These are phyloP conservation scores for Trametopsis cervina DNA, from an alignment of 768 basidiomycete species.

Conservation along the genomic window DNA sequence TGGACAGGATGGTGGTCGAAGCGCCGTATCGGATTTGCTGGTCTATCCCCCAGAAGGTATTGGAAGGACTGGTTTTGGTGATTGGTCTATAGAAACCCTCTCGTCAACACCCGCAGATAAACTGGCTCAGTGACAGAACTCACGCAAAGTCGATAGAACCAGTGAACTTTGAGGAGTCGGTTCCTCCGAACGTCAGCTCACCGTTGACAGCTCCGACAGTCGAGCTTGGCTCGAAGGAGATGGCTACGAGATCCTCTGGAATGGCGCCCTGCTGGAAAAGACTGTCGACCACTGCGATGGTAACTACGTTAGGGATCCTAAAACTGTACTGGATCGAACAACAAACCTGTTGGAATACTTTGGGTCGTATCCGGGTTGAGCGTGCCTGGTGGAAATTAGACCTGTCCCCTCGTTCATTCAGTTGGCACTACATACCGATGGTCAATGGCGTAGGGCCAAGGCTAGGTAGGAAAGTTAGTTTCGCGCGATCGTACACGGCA, in stretches of 20 bases:
- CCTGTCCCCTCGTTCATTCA: conserved; percentile 44
- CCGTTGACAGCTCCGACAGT: conserved; percentile 1
- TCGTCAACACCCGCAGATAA: not conserved
- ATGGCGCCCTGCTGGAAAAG: conserved; percentile 6
- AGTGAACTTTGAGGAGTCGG: conserved; percentile 4
- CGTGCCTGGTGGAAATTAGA: conserved; percentile 30
- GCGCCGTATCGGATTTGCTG: conserved; percentile 21
- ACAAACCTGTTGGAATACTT: conserved; percentile 11
- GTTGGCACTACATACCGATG: too few relatives aligned
- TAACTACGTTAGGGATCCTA: not conserved
- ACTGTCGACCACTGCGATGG: conserved; percentile 4
- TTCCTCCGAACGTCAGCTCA: conserved; percentile 5
- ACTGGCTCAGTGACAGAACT: not conserved
- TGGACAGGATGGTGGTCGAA: conserved; percentile 23
- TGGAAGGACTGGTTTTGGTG: conserved; percentile 19
- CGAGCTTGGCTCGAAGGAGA: conserved; percentile 4
- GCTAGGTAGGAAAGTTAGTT: too few relatives aligned
- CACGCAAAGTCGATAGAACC: conserved; percentile 3
- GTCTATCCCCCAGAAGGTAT: conserved; percentile 24
- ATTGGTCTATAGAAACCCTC: conserved; percentile 13
- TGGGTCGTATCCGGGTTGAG: not conserved
- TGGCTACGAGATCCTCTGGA: not conserved
- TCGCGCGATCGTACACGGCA: too few relatives aligned
- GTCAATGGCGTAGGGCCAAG: not conserved
- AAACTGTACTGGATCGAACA: not conserved